Evolutionary conservation across 2,329 filamentous ascomycete species (phyloP).

Genomic region (Rugonectria rugulosa): DNA sequence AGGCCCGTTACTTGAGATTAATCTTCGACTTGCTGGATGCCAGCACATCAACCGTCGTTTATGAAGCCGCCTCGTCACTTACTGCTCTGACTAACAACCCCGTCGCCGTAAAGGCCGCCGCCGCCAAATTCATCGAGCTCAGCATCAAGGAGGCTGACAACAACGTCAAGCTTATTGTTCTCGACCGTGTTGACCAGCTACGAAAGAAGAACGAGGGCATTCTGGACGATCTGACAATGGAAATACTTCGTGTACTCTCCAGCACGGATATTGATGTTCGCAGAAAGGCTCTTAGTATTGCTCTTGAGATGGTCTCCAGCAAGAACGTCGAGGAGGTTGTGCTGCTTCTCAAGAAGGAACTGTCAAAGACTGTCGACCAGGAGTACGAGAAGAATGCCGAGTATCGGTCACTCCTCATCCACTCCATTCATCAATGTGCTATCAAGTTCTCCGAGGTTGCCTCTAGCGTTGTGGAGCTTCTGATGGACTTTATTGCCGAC

Average conservation of each 20-base stretch:
- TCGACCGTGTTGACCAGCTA: constrained; percentile 90
- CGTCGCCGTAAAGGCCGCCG: constrained; percentile 96
- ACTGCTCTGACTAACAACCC: constrained; percentile 95
- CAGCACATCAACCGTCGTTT: constrained; percentile 91
- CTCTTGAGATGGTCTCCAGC: constrained; percentile 97
- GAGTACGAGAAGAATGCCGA: constrained; percentile 98
- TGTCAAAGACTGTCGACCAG: constrained; percentile 96
- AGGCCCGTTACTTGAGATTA: constrained; percentile 89
- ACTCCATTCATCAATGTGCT: constrained; percentile 96
- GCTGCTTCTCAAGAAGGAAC: constrained; percentile 93
- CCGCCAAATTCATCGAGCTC: constrained; percentile 94
- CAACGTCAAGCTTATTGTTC: constrained; percentile 98
- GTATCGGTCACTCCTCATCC: constrained; percentile 93
- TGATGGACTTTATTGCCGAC: constrained; percentile 99
- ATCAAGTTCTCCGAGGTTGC: constrained; percentile 99
- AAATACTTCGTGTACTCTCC: constrained; percentile 91
- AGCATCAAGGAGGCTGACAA: constrained; percentile 98
- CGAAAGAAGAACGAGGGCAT: constrained; percentile 89
- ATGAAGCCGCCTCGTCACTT: constrained; percentile 94
- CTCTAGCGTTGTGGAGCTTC: constrained; percentile 90
- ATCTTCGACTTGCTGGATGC: constrained; percentile 98
- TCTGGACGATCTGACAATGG: constrained; percentile 94
- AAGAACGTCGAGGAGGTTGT: constrained; percentile 99
- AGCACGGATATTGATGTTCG: constrained; percentile 96
- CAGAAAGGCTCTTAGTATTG: constrained; percentile 87